Conservation (phyloP, 148 eudicot genomes). For the Fallopia convolvulus region DNA sequence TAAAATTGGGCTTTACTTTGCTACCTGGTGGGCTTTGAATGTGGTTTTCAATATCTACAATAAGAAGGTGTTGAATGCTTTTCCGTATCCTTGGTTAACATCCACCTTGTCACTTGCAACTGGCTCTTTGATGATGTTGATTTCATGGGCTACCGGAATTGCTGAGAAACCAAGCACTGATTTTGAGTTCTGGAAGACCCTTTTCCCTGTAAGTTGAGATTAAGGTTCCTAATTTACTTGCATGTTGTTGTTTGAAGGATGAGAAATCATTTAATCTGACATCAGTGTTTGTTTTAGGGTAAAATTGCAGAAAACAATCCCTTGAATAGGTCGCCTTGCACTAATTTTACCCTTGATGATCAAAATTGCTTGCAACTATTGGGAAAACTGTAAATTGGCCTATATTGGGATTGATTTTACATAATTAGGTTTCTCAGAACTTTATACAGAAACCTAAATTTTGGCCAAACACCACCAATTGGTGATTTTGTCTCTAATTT, state of each 20-base stretch:
- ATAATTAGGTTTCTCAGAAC: neutral
- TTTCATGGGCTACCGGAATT: constrained; percentile 12
- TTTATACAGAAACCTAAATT: neutral
- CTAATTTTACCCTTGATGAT: neutral
- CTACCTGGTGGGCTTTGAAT: constrained; percentile 18
- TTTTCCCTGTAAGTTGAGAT: constrained; percentile 16
- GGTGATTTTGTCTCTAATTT: neutral
- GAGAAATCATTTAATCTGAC: neutral
- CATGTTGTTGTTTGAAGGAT: neutral
- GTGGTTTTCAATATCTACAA: constrained; percentile 16
- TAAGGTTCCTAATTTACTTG: neutral
- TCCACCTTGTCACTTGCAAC: constrained; percentile 16
- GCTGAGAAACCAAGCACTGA: constrained; percentile 13
- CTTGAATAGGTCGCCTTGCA: neutral
- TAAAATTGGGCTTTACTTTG: constrained; percentile 15
- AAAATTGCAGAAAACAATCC: neutral
- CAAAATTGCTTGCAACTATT: neutral
- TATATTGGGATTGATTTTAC: neutral
- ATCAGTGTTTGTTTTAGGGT: neutral
- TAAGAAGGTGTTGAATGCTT: constrained; percentile 18
- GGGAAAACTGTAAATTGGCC: neutral
- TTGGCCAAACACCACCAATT: neutral
- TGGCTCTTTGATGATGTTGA: constrained; percentile 17
- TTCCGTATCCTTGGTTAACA: constrained; percentile 15
- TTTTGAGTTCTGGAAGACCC: constrained; percentile 19